Base-by-base conservation (phyloP, 495 filamentous ascomycete species). In the Xeromyces bisporus region DNA sequence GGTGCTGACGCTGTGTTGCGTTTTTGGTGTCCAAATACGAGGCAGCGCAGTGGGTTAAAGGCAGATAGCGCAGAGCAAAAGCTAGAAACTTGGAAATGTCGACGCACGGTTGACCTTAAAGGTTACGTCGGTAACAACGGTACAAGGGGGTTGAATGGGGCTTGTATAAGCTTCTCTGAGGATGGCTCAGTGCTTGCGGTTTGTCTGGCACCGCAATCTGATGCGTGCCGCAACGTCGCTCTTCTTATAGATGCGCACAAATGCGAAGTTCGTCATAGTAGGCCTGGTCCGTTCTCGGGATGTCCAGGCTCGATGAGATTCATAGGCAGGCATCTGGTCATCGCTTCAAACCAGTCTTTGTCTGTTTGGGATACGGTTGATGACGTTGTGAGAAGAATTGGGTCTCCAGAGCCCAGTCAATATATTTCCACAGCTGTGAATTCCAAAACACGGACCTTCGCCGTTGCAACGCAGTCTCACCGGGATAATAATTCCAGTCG, bases 181-280 rank as follows among this genome's bases (percentile, higher is more conserved):
- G 89, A 97, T 51, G 85, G 83, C 1, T 94, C 91, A 3, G 65
- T 81, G 2, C 61, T 96, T 16, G 89, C 82, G 18, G 75, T 57
- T 30, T 64, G 48, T 35, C 56, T 37, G 58, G 46, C 49, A 16
- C 46, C 53, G 2, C 26, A 18, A 8, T 40, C 46, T 18, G 39
- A 36, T 11, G 25, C 37, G 15, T 44, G 41, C 25, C 32, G 46
- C 12, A 48, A 51, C 4, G 26, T 52, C 23, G 39, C 51, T 13
- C 34, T 59, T 8, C 37, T 64, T n/a, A 36, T 64, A 23, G 49
- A 62, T 38, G 51, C 43, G 5, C 44, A 50, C 28, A 44, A 38
- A 21, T 44, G 51, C 35, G 39, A 37, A 15, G 41, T 64, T 2
- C 46, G 44, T 25, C 53, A 52, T 26, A 50, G 40, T 34, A 48